Conservation (phyloP, 208 protist species). For the Leishmania amazonensis region DNA sequence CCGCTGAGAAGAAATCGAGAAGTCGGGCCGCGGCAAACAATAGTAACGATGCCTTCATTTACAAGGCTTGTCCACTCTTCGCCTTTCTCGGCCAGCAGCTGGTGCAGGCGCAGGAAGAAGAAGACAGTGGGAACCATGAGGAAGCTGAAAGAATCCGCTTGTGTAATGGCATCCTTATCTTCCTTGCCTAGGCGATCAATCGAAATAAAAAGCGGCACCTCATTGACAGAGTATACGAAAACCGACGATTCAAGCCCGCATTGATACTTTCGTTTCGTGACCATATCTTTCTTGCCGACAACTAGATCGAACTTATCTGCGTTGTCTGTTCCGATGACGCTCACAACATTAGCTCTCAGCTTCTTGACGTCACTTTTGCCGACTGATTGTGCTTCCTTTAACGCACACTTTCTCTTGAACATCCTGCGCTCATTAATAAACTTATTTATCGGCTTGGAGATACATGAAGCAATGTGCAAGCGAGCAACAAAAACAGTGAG, state of each 20-base stretch:
- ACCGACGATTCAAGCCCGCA: conserved; percentile 44
- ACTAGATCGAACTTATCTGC: conserved; percentile 46
- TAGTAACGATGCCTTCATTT: conserved; percentile 17
- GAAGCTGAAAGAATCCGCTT: conserved; percentile 1
- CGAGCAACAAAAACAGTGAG: not conserved
- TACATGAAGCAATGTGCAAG: too few relatives aligned
- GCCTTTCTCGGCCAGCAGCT: conserved; percentile 24
- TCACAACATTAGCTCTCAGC: conserved; percentile 39
- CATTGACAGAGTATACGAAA: conserved; percentile 53
- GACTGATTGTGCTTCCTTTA: conserved; percentile 48
- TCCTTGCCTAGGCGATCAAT: conserved; percentile 42
- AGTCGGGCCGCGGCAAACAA: conserved; percentile 58
- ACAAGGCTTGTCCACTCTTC: conserved; percentile 28
- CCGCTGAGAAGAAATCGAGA: conserved; percentile 70
- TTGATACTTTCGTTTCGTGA: conserved; percentile 43
- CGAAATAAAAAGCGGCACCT: conserved; percentile 58
- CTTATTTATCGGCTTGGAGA: not conserved
- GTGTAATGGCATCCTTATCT: conserved; percentile 22
- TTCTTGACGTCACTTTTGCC: conserved; percentile 60
- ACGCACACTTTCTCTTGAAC: conserved; percentile 67
- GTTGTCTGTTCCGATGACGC: conserved; percentile 44
- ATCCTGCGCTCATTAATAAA: conserved; percentile 23
- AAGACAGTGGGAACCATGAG: conserved; percentile 63
- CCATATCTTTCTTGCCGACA: conserved; percentile 51
- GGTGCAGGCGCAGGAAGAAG: conserved; percentile 52